These are phyloP conservation scores for Malus sylvestris DNA, from an alignment of 306 rosid species.

Conservation along the genomic window DNA sequence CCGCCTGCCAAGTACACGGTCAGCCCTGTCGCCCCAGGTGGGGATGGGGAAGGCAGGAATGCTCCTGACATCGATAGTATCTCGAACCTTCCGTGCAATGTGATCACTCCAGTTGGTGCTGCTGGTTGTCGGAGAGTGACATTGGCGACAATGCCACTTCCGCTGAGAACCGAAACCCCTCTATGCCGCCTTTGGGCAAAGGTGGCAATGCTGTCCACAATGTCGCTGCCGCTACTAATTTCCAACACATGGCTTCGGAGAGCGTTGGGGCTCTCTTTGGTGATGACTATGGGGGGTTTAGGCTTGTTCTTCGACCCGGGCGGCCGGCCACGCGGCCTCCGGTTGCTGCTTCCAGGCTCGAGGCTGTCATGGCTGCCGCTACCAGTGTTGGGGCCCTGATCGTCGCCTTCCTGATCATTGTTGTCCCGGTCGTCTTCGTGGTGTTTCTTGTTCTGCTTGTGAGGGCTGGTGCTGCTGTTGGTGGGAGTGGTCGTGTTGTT, in stretches of 20 bases:
- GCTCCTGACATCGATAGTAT: conserved; percentile 72
- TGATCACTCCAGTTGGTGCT: conserved; percentile 47
- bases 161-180: conserved; percentile 77
- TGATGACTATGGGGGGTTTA: conserved; percentile 58
- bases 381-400: conserved; percentile 18
- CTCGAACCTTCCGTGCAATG: conserved; percentile 63
- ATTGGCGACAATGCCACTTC: conserved; percentile 54
- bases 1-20: conserved; percentile 62
- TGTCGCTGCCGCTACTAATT: conserved; percentile 57
- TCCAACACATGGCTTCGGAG: conserved; percentile 74
- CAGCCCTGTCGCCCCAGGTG: conserved; percentile 53
- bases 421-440: conserved; percentile 38
- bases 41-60: conserved; percentile 72
- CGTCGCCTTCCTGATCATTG: conserved; percentile 18
- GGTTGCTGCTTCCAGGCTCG: conserved; percentile 41
- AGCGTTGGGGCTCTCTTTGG: conserved; percentile 69
- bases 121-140: conserved; percentile 67
- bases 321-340: conserved; percentile 78
- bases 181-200: conserved; percentile 69
- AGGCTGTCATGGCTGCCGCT: conserved; percentile 25
- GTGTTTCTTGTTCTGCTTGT: conserved; percentile 16
- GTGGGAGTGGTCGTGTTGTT: conserved; percentile 31
- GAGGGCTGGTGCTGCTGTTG: conserved; percentile 29
- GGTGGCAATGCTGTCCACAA: conserved; percentile 47
- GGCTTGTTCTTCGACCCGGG: conserved; percentile 82